Percentiles rank a stretch among this genome's conserved stretches.
Evolutionary conservation across 805 yeast species (phyloP).

Genomic region (Saccharomyces kudriavzevii): DNA sequence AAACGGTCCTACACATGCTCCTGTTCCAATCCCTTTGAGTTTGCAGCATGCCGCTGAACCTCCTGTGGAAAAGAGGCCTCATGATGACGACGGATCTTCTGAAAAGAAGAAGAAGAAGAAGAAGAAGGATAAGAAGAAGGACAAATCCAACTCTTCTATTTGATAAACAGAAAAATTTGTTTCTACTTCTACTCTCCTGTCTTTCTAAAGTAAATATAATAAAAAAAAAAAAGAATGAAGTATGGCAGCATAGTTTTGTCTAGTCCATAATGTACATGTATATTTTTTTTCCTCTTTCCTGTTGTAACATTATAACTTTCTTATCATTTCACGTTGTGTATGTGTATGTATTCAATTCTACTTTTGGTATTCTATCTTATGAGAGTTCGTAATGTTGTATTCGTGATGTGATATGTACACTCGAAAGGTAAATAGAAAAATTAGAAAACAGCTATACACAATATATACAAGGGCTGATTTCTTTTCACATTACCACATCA

Average conservation of each 20-base stretch:
- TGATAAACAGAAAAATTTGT: not conserved
- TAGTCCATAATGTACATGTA: not conserved
- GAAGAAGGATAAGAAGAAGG: conserved; percentile 47
- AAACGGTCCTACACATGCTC: conserved; percentile 33
- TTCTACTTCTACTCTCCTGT: not conserved
- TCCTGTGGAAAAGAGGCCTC: conserved; percentile 33
- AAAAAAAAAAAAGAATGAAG: not conserved
- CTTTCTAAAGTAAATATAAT: not conserved
- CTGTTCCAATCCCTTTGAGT: conserved; percentile 34
- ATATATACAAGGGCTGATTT: not conserved
- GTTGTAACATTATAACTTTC: not conserved
- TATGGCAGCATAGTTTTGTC: not conserved
- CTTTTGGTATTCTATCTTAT: not conserved
- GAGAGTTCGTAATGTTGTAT: not conserved
- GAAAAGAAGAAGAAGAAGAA: conserved; percentile 42
- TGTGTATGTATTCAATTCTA: not conserved
- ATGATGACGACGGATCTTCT: conserved; percentile 26
- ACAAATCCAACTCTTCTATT: conserved; percentile 15
- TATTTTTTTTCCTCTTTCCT: not conserved
- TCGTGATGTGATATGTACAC: not conserved
- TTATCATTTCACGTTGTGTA: not conserved
- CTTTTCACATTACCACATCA: not conserved
- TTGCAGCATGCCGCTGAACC: conserved; percentile 17
- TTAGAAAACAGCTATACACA: not conserved
- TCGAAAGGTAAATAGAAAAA: not conserved